Percentiles rank a stretch among this genome's conserved stretches.
Conservation (phyloP, 805 yeast species). For the Barnettozyma botsteinii region DNA sequence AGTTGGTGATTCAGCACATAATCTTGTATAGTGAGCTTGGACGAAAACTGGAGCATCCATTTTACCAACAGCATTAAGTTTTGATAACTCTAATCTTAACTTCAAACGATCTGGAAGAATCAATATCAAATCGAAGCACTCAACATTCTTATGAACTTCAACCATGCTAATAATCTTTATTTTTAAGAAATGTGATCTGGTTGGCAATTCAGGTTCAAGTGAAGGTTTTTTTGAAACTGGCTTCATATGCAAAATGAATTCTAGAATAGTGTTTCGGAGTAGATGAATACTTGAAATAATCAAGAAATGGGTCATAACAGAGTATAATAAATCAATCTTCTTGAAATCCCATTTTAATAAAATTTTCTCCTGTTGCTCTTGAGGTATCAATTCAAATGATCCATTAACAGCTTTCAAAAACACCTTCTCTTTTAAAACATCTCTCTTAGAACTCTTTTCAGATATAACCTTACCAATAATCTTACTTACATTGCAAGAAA, state of each 20-base stretch:
- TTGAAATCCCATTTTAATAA: constrained; percentile 23
- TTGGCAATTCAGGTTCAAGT: background rate
- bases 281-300: constrained; percentile 40
- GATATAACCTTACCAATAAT: constrained; percentile 27
- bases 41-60: constrained; percentile 21
- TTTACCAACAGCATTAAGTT: constrained; percentile 19
- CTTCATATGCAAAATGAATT: constrained; percentile 18
- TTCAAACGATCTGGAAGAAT: constrained; percentile 45
- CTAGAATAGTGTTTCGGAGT: constrained; percentile 35
- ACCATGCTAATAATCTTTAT: constrained; percentile 21
- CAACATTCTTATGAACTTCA: constrained; percentile 21
- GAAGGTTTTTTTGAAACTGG: constrained; percentile 19
- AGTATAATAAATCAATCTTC: constrained; percentile 29
- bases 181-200: background rate
- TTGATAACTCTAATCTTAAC: constrained; percentile 39
- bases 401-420: constrained; percentile 29
- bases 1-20: constrained; percentile 50
- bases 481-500: constrained; percentile 9
- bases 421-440: constrained; percentile 25
- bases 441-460: constrained; percentile 28
- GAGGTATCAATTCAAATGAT: constrained; percentile 20
- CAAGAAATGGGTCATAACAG: constrained; percentile 40
- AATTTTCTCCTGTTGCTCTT: constrained; percentile 20
- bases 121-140: constrained; percentile 24
- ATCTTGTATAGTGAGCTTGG: constrained; percentile 32